Evolutionary conservation across 108 stramenopile genomes (phyloP), one percentile per base, ranked within the genome.

Genomic region (Schizochytrium sp.): DNA sequence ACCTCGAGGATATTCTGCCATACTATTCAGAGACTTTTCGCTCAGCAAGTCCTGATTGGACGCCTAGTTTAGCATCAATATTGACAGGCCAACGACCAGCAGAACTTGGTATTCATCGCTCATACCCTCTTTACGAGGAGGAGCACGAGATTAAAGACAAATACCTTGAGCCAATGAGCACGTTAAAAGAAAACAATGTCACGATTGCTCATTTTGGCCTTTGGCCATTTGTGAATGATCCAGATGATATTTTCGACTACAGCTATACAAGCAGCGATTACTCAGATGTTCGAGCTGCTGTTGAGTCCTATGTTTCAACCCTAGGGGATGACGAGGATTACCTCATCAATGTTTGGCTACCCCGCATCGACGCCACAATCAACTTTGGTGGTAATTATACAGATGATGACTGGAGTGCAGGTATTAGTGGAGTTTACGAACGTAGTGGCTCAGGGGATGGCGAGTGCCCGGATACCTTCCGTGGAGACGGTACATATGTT

Each of bases 161-260:
- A 55, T 47, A 7, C 47, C 47, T 55, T 53, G 76, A 7, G 47
- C 50, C 13, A 13, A 10, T 83, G 38, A 50, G 12, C 5, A 38
- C 15, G 45, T 7, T 83, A 5, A 47, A 53, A 10, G 50, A 17
- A 7, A 53, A 47, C 8, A 83, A 83, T 42, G 76, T 83, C 50
- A 83, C 76, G 53, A n/a, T 83, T 5, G 76, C 50, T 56, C 76
- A 83, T 83, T 83, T 83, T 83, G 76, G 76, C 28, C 45, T 83
- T 42, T 83, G 76, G 76, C 76, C 76, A 10, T 83, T 83, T 53
- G 28, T 55, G 47, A 55, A 83, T n/a, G 47, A 46, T 28, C 0
- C 53, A 5, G 55, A 53, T 53, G 47, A 10, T 28, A 55, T 83
- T 83, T 49, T 55, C 2, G 76, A 83, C 28, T 38, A 47, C 0